Evolutionary conservation across 2,329 filamentous ascomycete genomes (phyloP).

Genomic region (Epicoccum sorghinum): DNA sequence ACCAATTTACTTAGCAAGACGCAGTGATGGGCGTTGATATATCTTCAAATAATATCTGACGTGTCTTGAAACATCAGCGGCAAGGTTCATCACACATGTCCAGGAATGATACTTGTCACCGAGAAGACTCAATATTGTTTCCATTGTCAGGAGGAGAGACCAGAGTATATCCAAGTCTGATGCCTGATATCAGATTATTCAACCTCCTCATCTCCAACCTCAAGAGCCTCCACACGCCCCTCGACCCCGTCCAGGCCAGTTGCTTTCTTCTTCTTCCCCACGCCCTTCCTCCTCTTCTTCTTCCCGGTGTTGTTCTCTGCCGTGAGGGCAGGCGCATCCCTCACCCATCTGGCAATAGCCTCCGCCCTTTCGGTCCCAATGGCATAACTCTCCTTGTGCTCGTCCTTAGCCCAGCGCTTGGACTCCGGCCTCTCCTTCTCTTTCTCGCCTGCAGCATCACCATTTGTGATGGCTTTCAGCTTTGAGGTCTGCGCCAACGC

Average conservation of each 20-base stretch:
- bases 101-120: no score
- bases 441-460: not conserved
- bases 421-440: not conserved
- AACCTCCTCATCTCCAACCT: not conserved
- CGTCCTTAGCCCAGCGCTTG: not conserved
- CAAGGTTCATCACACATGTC: no score
- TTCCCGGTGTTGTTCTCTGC: conserved; percentile 34
- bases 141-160: no score
- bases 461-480: not conserved
- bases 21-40: no score
- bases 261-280: not conserved
- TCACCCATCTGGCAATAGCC: conserved; percentile 72
- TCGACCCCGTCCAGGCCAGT: not conserved
- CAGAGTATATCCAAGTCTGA: no score
- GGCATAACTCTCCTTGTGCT: conserved; percentile 60
- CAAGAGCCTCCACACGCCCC: not conserved
- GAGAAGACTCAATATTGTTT: no score
- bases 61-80: no score
- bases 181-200: no score
- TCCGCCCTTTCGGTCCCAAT: conserved; percentile 73
- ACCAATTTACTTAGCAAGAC: no score
- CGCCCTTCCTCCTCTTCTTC: conserved; percentile 21
- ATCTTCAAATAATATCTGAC: no score
- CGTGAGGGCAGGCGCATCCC: conserved; percentile 53
- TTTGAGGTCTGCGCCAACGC: not conserved